phyloP scores from a whole-genome alignment of 495 filamentous ascomycete genomes.

The Hypoxylon subgilvum region DNA sequence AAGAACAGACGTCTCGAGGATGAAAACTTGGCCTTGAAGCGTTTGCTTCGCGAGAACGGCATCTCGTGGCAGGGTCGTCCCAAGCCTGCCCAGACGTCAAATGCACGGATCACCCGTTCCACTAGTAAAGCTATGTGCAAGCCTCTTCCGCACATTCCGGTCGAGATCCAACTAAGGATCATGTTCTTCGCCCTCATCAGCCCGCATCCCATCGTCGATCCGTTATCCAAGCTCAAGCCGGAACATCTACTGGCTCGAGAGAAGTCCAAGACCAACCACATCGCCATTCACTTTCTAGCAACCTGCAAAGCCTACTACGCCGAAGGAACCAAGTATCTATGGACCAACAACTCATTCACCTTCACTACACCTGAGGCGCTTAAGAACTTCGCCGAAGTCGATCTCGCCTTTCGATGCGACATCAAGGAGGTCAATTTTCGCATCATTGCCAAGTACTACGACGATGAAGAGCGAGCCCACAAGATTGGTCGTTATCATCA shows the following conservation, averaged over 20 bases:
- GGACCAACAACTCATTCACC: constrained; percentile 53
- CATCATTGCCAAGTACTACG: constrained; percentile 55
- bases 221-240: constrained; percentile 45
- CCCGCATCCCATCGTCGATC: constrained; percentile 54
- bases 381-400: constrained; percentile 47
- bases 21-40: constrained; percentile 49
- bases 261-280: constrained; percentile 41
- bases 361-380: constrained; percentile 54
- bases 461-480: constrained; percentile 47
- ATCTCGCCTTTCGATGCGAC: constrained; percentile 38
- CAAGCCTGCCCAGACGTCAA: constrained; percentile 14
- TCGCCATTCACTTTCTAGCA: constrained; percentile 51
- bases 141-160: constrained; percentile 48
- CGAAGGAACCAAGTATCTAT: constrained; percentile 51
- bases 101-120: constrained; percentile 27
- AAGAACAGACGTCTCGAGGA: constrained; percentile 42
- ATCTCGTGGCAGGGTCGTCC: constrained; percentile 44
- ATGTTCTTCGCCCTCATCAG: constrained; percentile 52
- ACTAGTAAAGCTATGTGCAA: constrained; percentile 5
- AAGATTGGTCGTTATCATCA: constrained; percentile 36
- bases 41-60: constrained; percentile 46
- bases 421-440: constrained; percentile 52
- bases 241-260: constrained; percentile 45
- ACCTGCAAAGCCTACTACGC: constrained; percentile 50
- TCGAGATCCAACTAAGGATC: constrained; percentile 53